Evolutionary conservation across 1,139 yeast genomes (phyloP), one percentile per base, ranked within the genome.

Genomic region (Yarrowia galli): DNA sequence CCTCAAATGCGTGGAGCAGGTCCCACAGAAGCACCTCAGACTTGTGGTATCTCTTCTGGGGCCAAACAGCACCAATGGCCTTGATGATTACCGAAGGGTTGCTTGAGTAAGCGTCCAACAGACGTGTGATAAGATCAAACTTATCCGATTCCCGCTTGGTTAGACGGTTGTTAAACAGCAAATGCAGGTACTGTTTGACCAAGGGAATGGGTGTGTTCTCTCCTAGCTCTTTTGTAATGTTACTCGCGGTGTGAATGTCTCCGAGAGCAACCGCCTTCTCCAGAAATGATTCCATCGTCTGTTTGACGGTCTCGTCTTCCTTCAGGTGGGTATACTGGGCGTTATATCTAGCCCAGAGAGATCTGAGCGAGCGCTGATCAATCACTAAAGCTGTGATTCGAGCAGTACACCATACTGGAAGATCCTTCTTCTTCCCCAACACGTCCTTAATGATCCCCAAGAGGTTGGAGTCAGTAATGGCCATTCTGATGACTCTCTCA

Each of bases 11-110:
- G 5, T 16, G 43, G 1, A 61, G 1, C 35, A 61, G 18, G 23
- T 46, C 56, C 66, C 66, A 61, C 4, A 61, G 25, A 7, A 61
- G 38, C 10, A 23, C 46, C 36, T 61, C 46, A 4, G 66, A 38
- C 25, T 54, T 40, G 25, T n/a, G 22, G 36, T 54, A 40, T 18
- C n/a, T 12, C 13, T 40, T 38, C 12, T 54, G 61, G 10, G 51
- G 22, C 64, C 51, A 58, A 4, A 43, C 46, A 8, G 42, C 38
- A 1, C 64, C 64, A 9, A 58, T 15, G 20, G 64, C 51, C 18
- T 28, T 58, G 32, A 58, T 20, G 12, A 58, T 42, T 1, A 4
- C 51, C 2, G 51, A n/a, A 4, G 64, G 64, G 1, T 58, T 13
- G 22, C 16, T 5, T 1, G 40, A n/a, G 18, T 43, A 58, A 6